phyloP scores from a whole-genome alignment of 2,329 filamentous ascomycete species.

The Aspergillus eucalypticola region DNA sequence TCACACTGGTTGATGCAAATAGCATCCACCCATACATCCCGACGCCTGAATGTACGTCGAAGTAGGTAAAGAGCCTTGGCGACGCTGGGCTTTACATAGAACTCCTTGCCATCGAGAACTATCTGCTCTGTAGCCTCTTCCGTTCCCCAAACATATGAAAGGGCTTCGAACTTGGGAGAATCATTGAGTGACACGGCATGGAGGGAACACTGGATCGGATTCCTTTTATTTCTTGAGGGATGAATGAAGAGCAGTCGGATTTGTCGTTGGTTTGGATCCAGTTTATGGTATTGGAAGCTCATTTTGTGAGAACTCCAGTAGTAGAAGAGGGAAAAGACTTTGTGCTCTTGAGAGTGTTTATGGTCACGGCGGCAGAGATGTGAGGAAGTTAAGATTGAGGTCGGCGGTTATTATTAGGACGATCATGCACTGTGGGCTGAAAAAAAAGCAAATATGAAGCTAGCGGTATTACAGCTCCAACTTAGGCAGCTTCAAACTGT shows the following conservation, averaged over 20 bases:
- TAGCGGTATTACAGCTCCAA: too few species aligned
- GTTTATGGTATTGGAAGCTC: background rate
- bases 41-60: background rate
- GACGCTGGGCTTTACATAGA: background rate
- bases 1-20: constrained; percentile 1
- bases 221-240: rapidly evolving
- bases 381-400: too few species aligned
- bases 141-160: background rate
- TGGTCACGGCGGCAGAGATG: too few species aligned
- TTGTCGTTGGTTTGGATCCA: background rate
- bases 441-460: too few species aligned
- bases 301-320: background rate
- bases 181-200: background rate
- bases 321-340: too few species aligned
- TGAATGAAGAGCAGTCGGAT: background rate
- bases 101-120: background rate
- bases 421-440: too few species aligned
- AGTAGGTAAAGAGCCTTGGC: background rate
- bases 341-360: too few species aligned
- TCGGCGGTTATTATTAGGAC: too few species aligned
- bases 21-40: background rate
- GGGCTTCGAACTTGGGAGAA: background rate
- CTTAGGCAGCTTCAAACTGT: too few species aligned
- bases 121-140: background rate
- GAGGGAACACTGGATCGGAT: background rate